Conservation (phyloP, 768 basidiomycete species). For the Suillus hirtellus region DNA sequence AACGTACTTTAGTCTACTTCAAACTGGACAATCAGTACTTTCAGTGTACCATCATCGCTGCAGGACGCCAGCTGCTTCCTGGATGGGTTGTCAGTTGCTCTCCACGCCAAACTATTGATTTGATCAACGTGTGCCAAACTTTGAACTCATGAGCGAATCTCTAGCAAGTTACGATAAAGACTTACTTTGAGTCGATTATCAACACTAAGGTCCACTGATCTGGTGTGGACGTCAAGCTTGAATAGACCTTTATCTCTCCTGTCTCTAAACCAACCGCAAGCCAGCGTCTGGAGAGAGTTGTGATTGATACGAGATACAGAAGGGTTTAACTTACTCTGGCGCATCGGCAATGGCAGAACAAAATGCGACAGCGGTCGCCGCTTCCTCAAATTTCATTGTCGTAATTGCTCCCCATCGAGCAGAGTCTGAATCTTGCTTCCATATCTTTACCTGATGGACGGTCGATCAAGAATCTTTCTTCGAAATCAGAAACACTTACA, state of each 20-base stretch:
- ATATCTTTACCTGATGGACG: constrained; percentile 73
- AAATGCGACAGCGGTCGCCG: constrained; percentile 83
- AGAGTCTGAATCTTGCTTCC: constrained; percentile 46
- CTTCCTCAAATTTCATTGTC: constrained; percentile 70
- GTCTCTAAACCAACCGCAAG: constrained; percentile 86
- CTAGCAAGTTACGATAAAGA: constrained; percentile 12
- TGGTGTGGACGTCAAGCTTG: constrained; percentile 31
- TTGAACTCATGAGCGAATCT: neutral
- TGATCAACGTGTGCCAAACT: constrained; percentile 78
- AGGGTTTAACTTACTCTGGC: constrained; percentile 40
- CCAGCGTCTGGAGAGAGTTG: constrained; percentile 39
- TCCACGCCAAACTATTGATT: constrained; percentile 82
- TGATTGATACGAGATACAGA: constrained; percentile 8
- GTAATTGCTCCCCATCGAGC: constrained; percentile 55
- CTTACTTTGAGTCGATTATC: constrained; percentile 55
- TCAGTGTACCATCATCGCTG: constrained; percentile 91
- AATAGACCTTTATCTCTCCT: constrained; percentile 71
- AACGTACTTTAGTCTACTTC: constrained; percentile 46
- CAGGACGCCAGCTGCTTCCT: constrained; percentile 73
- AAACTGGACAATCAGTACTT: constrained; percentile 64
- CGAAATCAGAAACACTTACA: constrained; percentile 41
- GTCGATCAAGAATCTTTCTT: neutral
- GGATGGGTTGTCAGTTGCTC: constrained; percentile 41
- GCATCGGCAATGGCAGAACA: constrained; percentile 36
- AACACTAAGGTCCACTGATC: constrained; percentile 48